Evolutionary conservation across 768 basidiomycete genomes (phyloP).

Genomic region (Kwoniella dejecticola): DNA sequence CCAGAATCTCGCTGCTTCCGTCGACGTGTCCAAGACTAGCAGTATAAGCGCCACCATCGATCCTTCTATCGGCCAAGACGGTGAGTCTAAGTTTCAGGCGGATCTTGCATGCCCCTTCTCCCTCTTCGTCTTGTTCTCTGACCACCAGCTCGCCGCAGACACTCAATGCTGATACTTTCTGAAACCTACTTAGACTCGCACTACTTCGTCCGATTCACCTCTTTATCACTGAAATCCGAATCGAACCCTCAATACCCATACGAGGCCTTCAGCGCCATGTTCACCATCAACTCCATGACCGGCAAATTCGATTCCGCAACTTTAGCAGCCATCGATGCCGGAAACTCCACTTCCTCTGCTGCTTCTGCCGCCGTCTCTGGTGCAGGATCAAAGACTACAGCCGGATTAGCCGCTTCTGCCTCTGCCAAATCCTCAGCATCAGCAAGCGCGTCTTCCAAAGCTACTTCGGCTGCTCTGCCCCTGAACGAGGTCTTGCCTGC

Average conservation of each 20-base stretch:
- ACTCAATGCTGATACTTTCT: not conserved
- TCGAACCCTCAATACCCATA: conserved; percentile 62
- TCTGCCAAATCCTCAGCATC: conserved; percentile 13
- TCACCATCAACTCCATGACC: conserved; percentile 60
- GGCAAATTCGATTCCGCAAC: conserved; percentile 66
- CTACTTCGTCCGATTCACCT: conserved; percentile 75
- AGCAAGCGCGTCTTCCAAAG: not conserved
- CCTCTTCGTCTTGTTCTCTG: too few relatives aligned
- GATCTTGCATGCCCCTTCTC: too few relatives aligned
- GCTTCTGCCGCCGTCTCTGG: not conserved
- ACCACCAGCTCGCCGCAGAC: too few relatives aligned
- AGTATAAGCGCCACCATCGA: conserved; percentile 47
- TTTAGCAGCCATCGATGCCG: conserved; percentile 65
- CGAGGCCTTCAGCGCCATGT: conserved; percentile 78
- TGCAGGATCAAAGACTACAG: not conserved
- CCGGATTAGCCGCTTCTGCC: conserved; percentile 12
- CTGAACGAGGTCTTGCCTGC: conserved; percentile 23
- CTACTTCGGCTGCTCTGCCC: conserved; percentile 11
- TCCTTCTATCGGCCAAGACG: conserved; percentile 46
- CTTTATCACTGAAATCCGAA: conserved; percentile 62
- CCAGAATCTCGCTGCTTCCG: conserved; percentile 50
- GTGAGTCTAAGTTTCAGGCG: too few relatives aligned
- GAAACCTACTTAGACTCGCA: conserved; percentile 31
- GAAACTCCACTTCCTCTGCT: conserved; percentile 55
- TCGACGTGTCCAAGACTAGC: conserved; percentile 51